phyloP scores from a whole-genome alignment of 2,329 filamentous ascomycete genomes.

The Trichoderma aggressivum region DNA sequence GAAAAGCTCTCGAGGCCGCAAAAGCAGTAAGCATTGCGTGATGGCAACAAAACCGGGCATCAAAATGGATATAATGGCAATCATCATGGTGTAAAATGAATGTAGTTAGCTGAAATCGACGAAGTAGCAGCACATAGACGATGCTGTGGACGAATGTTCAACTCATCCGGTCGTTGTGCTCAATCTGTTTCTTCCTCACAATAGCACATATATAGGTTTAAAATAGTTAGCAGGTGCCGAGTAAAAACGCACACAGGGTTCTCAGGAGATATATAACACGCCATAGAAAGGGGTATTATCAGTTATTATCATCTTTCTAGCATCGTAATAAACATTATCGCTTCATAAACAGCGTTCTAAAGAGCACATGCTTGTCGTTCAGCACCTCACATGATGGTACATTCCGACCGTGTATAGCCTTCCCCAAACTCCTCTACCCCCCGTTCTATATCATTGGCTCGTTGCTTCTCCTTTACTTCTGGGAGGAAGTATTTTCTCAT shows the following conservation, averaged over 20 bases:
- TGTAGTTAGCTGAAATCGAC: not conserved
- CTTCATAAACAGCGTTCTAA: not conserved
- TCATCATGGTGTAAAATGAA: not conserved
- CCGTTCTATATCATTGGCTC: conserved; percentile 71
- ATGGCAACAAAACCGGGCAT: not conserved
- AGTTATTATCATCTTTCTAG: not conserved
- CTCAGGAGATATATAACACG: not conserved
- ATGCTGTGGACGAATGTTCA: not conserved
- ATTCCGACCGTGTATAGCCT: conserved; percentile 57
- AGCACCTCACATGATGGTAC: conserved; percentile 30
- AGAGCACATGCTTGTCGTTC: not conserved
- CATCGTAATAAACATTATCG: not conserved
- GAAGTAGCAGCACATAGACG: not conserved
- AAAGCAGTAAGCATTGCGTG: not conserved
- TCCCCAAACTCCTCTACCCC: conserved; percentile 70
- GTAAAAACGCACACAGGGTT: not conserved
- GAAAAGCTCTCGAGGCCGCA: conserved; percentile 64
- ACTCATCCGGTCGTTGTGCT: not conserved
- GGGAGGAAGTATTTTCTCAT: conserved; percentile 73
- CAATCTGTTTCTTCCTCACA: not conserved
- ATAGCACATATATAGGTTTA: not conserved
- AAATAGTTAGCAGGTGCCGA: not conserved
- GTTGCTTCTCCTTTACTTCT: conserved; percentile 64
- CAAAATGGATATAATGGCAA: not conserved
- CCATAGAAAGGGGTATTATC: not conserved